A percentile compares a stretch with the other conserved stretches of the same genome.
These are phyloP conservation scores for Torulaspora delbrueckii DNA, from an alignment of 805 yeast genomes.

Conservation along the genomic window DNA sequence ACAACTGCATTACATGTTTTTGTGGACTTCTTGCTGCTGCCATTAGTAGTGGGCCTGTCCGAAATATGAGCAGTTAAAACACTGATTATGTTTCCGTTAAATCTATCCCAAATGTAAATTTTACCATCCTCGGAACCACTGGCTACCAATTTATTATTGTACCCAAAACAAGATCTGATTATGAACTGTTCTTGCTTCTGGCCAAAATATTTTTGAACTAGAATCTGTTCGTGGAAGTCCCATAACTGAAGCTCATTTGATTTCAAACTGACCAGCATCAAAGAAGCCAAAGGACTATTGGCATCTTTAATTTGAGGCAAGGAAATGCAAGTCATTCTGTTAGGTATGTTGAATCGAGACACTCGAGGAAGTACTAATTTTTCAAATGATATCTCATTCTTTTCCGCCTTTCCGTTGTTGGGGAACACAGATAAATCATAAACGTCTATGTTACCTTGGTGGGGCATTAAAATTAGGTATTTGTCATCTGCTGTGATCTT, in stretches of 20 bases:
- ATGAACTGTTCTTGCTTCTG: conserved; percentile 66
- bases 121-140: conserved; percentile 82
- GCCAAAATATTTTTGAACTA: conserved; percentile 64
- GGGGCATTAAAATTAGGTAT: conserved; percentile 57
- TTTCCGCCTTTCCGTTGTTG: conserved; percentile 13
- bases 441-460: conserved; percentile 56
- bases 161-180: conserved; percentile 73
- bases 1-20: conserved; percentile 66
- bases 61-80: conserved; percentile 30
- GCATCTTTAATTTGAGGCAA: conserved; percentile 37
- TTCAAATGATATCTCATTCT: conserved; percentile 22
- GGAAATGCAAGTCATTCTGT: conserved; percentile 60
- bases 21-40: conserved; percentile 22
- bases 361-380: conserved; percentile 30
- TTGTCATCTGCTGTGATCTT: conserved; percentile 62
- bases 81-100: conserved; percentile 59
- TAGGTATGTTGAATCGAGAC: conserved; percentile 48
- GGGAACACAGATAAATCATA: conserved; percentile 43
- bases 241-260: conserved; percentile 78
- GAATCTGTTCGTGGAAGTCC: conserved; percentile 57
- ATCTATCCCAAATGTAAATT: conserved; percentile 72
- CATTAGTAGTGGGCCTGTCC: conserved; percentile 16
- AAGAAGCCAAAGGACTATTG: conserved; percentile 13
- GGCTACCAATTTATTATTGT: conserved; percentile 61
- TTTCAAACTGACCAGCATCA: conserved; percentile 57